phyloP scores from a whole-genome alignment of 73 alveolate species.

The Tetrahymena elliotti region DNA sequence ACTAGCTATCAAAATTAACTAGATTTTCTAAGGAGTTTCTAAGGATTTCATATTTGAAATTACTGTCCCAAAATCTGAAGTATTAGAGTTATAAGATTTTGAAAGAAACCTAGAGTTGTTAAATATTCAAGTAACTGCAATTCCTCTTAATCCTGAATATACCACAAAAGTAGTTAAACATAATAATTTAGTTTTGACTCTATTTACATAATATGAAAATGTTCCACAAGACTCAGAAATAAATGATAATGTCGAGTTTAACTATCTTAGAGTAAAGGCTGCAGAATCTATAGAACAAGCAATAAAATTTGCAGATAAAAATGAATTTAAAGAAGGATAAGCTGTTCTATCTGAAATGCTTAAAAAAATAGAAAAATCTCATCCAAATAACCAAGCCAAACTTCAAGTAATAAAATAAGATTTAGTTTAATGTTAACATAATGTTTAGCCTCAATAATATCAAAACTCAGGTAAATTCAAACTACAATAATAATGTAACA shows the following conservation, averaged over 20 bases:
- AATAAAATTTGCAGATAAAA: background rate
- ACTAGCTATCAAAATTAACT: background rate
- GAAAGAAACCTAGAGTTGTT: background rate
- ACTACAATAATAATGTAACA: background rate
- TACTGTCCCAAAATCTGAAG: background rate
- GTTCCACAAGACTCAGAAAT: slow-evolving; percentile 12
- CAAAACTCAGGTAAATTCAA: background rate
- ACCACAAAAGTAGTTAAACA: background rate
- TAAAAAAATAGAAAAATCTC: background rate
- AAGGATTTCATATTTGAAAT: slow-evolving; percentile 39
- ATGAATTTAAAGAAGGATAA: background rate
- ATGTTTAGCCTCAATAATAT: background rate
- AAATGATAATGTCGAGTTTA: slow-evolving; percentile 22
- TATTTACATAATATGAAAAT: slow-evolving; percentile 8
- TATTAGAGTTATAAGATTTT: background rate
- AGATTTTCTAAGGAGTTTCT: slow-evolving; percentile 7
- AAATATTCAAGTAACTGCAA: background rate
- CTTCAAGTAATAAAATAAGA: background rate
- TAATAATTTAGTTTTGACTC: background rate
- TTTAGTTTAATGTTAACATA: background rate
- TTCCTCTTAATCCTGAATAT: slow-evolving; percentile 1
- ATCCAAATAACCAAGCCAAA: background rate
- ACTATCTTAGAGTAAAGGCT: slow-evolving; percentile 41
- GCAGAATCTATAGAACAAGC: slow-evolving; percentile 35
- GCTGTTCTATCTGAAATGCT: background rate